Evolutionary conservation across 768 basidiomycete genomes (phyloP), one percentile per base, ranked within the genome.

Genomic region (Dioszegia crocea): DNA sequence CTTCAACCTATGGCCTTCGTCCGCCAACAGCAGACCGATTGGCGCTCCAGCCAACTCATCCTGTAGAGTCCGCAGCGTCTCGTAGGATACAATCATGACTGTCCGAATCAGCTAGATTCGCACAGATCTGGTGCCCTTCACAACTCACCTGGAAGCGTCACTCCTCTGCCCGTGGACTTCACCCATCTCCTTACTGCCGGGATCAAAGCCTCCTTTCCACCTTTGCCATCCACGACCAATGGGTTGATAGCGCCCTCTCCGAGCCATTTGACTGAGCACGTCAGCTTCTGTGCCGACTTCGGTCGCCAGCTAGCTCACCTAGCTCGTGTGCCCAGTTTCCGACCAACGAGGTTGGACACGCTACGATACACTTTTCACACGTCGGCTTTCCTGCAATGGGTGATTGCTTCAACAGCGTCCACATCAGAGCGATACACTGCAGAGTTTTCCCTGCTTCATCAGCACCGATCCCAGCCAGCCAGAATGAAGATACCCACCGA

Each of bases 71-170:
- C 94, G 85, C 51, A 99, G 82, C 0, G 91, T 94, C 76, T 99
- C 94, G 65, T 99, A 99, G 0, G 96, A 98, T 4, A 96, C 92
- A 64, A 99, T 97, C 89, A 99, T 91, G 44, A 98, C 94, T 93
- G 39, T 4, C 9, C 24, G 39, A 21, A 16, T 55, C 31, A 52
- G 47, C 54, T 30, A 50, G 23, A 40, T 31, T 17, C 0, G 6
- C 14, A 29, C 2, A 12, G 38, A 23, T 23, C 14, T 2, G n/a
- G 3, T 17, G 24, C n/a, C 12, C 17, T 1, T 19, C 24, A 26
- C 8, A 45, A 66, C 78, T 57, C 67, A 89, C 92, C 91, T 78
- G 94, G 92, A 59, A 91, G 87, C 0, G 90, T 89, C 48, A 97
- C 87, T 64, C 89, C 91, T 57, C 94, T 82, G 8, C 96, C 96